A percentile compares a stretch with the other conserved stretches of the same genome.
phyloP scores from a whole-genome alignment of 208 protist genomes.

The Leishmania martiniquensis region DNA sequence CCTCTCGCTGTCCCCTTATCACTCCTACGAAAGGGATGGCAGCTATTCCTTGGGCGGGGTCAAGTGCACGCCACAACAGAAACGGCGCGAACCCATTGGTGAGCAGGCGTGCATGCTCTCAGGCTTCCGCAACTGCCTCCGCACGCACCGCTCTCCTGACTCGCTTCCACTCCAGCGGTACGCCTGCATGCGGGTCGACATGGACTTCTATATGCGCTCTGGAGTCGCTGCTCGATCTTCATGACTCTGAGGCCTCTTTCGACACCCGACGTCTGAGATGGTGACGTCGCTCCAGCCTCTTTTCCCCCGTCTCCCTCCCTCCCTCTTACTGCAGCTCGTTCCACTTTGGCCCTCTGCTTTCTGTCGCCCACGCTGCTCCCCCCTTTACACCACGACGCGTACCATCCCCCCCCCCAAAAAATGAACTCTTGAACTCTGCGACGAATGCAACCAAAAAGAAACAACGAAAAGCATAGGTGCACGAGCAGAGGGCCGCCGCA shows the following conservation, averaged over 20 bases:
- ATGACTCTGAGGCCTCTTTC: neutral
- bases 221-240: neutral
- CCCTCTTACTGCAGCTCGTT: too few relatives aligned
- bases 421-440: too few relatives aligned
- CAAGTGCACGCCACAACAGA: neutral
- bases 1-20: neutral
- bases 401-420: neutral
- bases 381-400: neutral
- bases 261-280: neutral
- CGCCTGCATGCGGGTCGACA: too few relatives aligned
- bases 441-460: neutral
- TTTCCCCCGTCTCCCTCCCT: too few relatives aligned
- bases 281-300: neutral
- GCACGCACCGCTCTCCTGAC: too few relatives aligned
- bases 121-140: neutral
- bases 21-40: neutral
- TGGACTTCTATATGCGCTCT: neutral
- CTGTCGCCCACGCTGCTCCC: too few relatives aligned
- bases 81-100: neutral
- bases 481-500: neutral
- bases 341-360: too few relatives aligned
- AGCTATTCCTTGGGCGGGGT: neutral
- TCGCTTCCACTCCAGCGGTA: neutral
- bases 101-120: too few relatives aligned
- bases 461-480: neutral